Percentiles rank a stretch among this genome's conserved stretches.
Evolutionary conservation across 1,284 basidiomycete species (phyloP).

Genomic region (Austroboletus olivaceoglutinosus): DNA sequence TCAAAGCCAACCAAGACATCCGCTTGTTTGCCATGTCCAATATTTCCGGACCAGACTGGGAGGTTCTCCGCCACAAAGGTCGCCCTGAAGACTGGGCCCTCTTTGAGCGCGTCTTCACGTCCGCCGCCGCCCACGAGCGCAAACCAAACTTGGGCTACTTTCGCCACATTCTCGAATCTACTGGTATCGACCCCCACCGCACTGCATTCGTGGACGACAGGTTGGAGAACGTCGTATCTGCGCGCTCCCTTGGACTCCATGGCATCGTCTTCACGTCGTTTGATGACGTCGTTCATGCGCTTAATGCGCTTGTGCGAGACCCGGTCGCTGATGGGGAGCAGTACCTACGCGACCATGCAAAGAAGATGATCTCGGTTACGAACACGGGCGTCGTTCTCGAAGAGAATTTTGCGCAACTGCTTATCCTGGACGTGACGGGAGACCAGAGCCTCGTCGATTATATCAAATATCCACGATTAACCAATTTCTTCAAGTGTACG

Average conservation of each 20-base stretch:
- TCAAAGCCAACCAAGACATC: constrained; percentile 6
- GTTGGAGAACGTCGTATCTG: constrained; percentile 22
- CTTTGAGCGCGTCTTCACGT: constrained; percentile 25
- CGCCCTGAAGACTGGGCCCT: constrained; percentile 20
- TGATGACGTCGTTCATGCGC: constrained; percentile 13
- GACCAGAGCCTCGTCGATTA: constrained; percentile 21
- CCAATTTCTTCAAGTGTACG: constrained; percentile 23
- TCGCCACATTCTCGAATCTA: constrained; percentile 16
- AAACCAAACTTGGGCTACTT: constrained; percentile 27
- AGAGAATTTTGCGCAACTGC: constrained; percentile 24
- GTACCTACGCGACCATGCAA: constrained; percentile 17
- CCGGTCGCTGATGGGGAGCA: constrained; percentile 13
- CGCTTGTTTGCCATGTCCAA: constrained; percentile 26
- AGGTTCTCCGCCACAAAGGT: constrained; percentile 13
- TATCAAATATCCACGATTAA: constrained; percentile 18
- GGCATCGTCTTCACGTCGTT: constrained; percentile 23
- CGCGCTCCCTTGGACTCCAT: constrained; percentile 20
- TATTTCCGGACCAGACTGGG: constrained; percentile 23
- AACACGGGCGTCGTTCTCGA: constrained; percentile 16
- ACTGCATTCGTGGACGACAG: constrained; percentile 25
- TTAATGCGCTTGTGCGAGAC: constrained; percentile 21
- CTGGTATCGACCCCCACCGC: constrained; percentile 19
- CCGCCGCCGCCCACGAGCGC: constrained; percentile 18
- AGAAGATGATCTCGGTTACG: constrained; percentile 20
- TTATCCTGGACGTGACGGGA: constrained; percentile 21